These are phyloP conservation scores for Leishmania turanica DNA, from an alignment of 208 protist genomes.

Conservation along the genomic window DNA sequence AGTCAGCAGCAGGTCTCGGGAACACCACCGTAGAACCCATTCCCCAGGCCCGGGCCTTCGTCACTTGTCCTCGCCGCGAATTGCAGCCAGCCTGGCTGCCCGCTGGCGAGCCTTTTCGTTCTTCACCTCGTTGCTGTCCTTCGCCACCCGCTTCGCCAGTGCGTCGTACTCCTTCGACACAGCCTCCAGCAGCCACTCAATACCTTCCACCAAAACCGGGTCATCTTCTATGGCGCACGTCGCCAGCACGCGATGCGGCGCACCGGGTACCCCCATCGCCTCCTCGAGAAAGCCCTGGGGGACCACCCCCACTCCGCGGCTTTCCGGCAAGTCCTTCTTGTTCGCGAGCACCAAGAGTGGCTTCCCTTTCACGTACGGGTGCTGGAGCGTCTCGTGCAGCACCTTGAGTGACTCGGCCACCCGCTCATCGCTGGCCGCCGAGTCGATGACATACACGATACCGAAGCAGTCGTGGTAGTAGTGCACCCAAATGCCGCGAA, in stretches of 20 bases:
- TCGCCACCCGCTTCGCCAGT: conserved; percentile 57
- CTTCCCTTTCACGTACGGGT: conserved; percentile 95
- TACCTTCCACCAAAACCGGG: conserved; percentile 62
- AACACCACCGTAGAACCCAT: neutral
- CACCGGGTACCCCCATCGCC: conserved; percentile 35
- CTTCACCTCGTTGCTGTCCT: conserved; percentile 67
- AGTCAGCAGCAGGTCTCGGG: neutral
- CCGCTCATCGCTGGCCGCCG: conserved; percentile 59
- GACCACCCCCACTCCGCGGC: conserved; percentile 82
- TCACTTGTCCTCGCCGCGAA: conserved; percentile 34
- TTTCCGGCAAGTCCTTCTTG: conserved; percentile 98
- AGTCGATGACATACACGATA: conserved; percentile 90
- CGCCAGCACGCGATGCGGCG: conserved; percentile 61
- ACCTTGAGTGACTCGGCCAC: conserved; percentile 69
- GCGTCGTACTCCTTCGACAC: conserved; percentile 68
- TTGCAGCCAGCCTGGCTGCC: conserved; percentile 59
- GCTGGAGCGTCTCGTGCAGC: conserved; percentile 81
- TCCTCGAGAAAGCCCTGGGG: conserved; percentile 65
- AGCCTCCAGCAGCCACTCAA: conserved; percentile 86
- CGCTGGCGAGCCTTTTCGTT: conserved; percentile 71
- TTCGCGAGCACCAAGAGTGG: conserved; percentile 99
- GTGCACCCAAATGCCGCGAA: conserved; percentile 92
- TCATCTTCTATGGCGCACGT: conserved; percentile 87
- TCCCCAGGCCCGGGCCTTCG: neutral
- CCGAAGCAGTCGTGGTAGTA: conserved; percentile 94